Conservation (phyloP, 805 yeast genomes). For the Candida gorgasii region DNA sequence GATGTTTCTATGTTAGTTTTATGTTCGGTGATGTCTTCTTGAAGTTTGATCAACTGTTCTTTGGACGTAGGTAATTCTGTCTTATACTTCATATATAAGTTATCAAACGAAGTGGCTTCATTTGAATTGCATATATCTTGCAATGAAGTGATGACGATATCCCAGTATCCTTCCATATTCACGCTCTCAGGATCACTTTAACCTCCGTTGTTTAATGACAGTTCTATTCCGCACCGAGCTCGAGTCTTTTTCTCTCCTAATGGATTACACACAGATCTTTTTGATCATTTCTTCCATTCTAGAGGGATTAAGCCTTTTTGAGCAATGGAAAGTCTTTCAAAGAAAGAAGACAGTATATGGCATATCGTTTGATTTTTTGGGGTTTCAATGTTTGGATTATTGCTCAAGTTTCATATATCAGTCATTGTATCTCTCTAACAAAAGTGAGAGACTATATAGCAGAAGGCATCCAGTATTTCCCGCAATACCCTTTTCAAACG, state of each 20-base stretch:
- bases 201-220: not conserved
- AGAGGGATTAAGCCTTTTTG: slow-evolving; percentile 7
- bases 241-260: slow-evolving; percentile 4
- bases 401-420: slow-evolving; percentile 1
- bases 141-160: slow-evolving; percentile 60
- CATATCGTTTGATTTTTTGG: slow-evolving; percentile 34
- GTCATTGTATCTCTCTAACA: slow-evolving; percentile 1
- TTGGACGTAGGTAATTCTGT: slow-evolving; percentile 28
- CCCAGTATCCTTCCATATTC: slow-evolving; percentile 48
- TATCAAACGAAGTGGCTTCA: slow-evolving; percentile 54
- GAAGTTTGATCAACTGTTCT: slow-evolving; percentile 40
- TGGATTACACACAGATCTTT: slow-evolving; percentile 1
- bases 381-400: slow-evolving; percentile 17
- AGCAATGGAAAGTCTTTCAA: slow-evolving; percentile 18
- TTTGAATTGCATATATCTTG: slow-evolving; percentile 69
- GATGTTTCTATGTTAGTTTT: slow-evolving; percentile 58
- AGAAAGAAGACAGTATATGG: slow-evolving; percentile 36
- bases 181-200: not conserved
- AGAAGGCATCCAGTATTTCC: slow-evolving; percentile 12
- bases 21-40: slow-evolving; percentile 50
- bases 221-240: not conserved
- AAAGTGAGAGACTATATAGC: slow-evolving; percentile 3
- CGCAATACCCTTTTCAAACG: not conserved
- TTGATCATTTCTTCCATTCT: slow-evolving; percentile 9
- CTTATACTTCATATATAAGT: slow-evolving; percentile 20